Conservation (phyloP, 345 rosid genomes). For the Theobroma cacao region DNA sequence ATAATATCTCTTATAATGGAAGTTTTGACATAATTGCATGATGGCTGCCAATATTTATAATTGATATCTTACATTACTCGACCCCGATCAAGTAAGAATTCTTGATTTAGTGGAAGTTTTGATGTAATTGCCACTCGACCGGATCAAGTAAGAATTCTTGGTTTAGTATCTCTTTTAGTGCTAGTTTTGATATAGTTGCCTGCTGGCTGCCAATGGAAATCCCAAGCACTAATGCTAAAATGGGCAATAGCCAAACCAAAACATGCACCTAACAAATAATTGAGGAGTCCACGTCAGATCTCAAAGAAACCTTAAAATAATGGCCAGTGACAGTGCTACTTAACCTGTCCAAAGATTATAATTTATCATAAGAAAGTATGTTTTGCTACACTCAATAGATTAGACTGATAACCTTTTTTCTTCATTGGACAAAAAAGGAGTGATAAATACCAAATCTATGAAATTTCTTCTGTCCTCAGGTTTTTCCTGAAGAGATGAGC, state of each 20-base stretch:
- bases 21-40: too few relatives aligned
- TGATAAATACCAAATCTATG: background rate
- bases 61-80: too few relatives aligned
- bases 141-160: too few relatives aligned
- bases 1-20: too few relatives aligned
- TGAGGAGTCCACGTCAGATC: background rate
- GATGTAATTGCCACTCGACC: too few relatives aligned
- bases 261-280: slow-evolving; percentile 3
- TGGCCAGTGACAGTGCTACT: background rate
- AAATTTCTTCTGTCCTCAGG: too few relatives aligned
- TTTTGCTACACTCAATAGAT: background rate
- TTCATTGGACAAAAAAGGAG: too few relatives aligned
- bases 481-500: too few relatives aligned
- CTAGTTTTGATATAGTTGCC: background rate
- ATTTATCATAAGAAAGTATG: background rate
- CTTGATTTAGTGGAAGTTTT: too few relatives aligned
- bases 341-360: background rate
- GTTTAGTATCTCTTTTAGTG: background rate
- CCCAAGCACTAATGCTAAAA: background rate
- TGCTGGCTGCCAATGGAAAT: background rate
- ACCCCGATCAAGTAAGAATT: too few relatives aligned
- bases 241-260: background rate
- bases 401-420: background rate
- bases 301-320: background rate
- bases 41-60: too few relatives aligned